Conservation (phyloP, 1,284 basidiomycete genomes). For the Limonomyces culmigenus region DNA sequence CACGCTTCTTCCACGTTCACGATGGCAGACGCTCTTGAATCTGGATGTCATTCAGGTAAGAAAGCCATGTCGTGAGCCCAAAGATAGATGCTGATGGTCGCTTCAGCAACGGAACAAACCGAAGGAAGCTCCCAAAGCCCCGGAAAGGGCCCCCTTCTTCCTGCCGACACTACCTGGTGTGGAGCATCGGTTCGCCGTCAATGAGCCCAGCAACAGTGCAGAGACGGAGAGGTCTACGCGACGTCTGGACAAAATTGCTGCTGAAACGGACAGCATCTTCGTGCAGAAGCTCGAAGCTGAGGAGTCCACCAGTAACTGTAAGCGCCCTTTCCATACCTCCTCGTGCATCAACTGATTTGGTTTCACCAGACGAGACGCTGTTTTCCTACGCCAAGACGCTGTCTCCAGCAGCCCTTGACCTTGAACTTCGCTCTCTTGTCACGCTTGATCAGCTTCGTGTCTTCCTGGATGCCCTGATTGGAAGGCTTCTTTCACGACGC, state of each 20-base stretch:
- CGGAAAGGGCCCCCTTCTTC: conserved; percentile 95
- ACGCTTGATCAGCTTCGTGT: conserved; percentile 44
- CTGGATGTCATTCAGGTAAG: conserved; percentile 84
- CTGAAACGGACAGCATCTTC: conserved; percentile 59
- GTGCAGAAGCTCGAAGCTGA: conserved; percentile 45
- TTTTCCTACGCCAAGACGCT: conserved; percentile 79
- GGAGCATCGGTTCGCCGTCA: conserved; percentile 60
- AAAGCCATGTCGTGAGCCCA: conserved; percentile 4
- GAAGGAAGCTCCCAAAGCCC: conserved; percentile 86
- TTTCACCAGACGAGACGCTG: conserved; percentile 52
- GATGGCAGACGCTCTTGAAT: conserved; percentile 95
- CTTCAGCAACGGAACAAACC: conserved; percentile 86
- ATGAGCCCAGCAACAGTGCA: conserved; percentile 21
- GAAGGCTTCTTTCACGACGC: conserved; percentile 58
- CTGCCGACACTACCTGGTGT: conserved; percentile 79
- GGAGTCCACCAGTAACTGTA: conserved; percentile 50
- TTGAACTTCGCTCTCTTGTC: conserved; percentile 76
- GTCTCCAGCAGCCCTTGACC: conserved; percentile 80
- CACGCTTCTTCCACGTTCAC: conserved; percentile 78
- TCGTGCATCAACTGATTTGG: neutral
- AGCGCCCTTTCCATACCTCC: conserved; percentile 15
- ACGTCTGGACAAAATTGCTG: conserved; percentile 35
- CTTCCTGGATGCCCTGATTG: conserved; percentile 65
- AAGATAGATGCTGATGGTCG: conserved; percentile 4
- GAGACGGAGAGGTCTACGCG: conserved; percentile 27